Evolutionary conservation across 2,329 filamentous ascomycete species (phyloP).

Genomic region (Helicocarpus griseus): DNA sequence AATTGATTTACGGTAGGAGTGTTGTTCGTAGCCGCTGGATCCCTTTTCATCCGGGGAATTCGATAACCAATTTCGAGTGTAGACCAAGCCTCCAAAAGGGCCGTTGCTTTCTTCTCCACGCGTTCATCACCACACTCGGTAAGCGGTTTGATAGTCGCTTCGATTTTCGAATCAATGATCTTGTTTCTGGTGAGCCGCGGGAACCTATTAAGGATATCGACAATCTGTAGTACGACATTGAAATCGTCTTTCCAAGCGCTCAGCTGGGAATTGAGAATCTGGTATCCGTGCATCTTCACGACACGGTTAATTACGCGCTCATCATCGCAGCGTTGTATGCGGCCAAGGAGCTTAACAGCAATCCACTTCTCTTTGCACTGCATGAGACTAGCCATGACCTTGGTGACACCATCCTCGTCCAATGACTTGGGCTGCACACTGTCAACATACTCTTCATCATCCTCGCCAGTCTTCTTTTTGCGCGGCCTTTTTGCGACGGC

Average conservation of each 20-base stretch:
- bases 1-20: constrained; percentile 54
- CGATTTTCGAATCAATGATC: constrained; percentile 92
- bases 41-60: constrained; percentile 81
- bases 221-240: constrained; percentile 79
- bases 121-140: constrained; percentile 60
- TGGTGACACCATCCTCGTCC: constrained; percentile 74
- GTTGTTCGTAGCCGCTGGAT: constrained; percentile 48
- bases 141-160: constrained; percentile 64
- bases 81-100: constrained; percentile 74
- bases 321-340: constrained; percentile 78
- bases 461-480: constrained; percentile 84
- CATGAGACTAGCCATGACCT: constrained; percentile 93
- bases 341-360: constrained; percentile 82
- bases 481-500: constrained; percentile 79
- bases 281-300: constrained; percentile 93
- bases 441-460: constrained; percentile 92
- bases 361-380: constrained; percentile 99
- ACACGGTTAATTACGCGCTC: constrained; percentile 80
- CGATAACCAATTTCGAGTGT: constrained; percentile 84
- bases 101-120: constrained; percentile 60
- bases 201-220: constrained; percentile 80
- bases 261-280: constrained; percentile 81
- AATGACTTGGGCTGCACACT: constrained; percentile 71
- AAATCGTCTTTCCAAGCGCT: constrained; percentile 78
- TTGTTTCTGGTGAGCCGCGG: constrained; percentile 90